Conservation (phyloP, 2,329 filamentous ascomycete genomes). For the Fusarium sambucinum region DNA sequence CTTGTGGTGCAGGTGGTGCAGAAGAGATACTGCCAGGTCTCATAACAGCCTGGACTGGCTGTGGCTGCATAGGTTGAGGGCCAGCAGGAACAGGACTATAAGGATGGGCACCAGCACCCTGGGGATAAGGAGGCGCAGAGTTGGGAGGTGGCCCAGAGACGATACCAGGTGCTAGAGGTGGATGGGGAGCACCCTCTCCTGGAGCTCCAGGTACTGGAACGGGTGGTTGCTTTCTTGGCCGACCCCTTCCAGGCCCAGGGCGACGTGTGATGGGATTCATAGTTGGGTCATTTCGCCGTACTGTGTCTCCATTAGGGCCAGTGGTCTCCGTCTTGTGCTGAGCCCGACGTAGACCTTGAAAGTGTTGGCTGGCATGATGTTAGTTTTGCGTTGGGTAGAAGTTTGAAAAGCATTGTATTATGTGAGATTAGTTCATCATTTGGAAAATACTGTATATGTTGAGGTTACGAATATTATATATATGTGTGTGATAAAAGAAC, state of each 20-base stretch:
- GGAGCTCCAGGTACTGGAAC: slow-evolving; percentile 24
- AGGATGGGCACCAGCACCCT: slow-evolving; percentile 1
- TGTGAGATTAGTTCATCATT: neutral
- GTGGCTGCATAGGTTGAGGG: slow-evolving; percentile 2
- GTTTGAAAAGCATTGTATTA: neutral
- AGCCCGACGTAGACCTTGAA: slow-evolving; percentile 68
- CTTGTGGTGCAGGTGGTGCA: slow-evolving; percentile 2
- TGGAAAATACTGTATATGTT: neutral
- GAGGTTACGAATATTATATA: neutral
- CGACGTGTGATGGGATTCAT: slow-evolving; percentile 70
- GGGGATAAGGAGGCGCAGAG: slow-evolving; percentile 14
- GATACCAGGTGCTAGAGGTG: slow-evolving; percentile 12
- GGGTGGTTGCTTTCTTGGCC: slow-evolving; percentile 62
- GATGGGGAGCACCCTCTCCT: slow-evolving; percentile 24
- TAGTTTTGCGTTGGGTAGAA: slow-evolving; percentile 15
- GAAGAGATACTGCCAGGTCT: slow-evolving; percentile 6
- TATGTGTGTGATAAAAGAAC: neutral
- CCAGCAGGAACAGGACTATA: slow-evolving; percentile 7
- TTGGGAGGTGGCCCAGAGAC: slow-evolving; percentile 22
- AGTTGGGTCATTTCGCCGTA: slow-evolving; percentile 62
- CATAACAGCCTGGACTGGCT: slow-evolving; percentile 8
- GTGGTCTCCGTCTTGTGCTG: slow-evolving; percentile 65
- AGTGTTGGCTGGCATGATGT: slow-evolving; percentile 64
- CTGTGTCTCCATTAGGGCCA: slow-evolving; percentile 51
- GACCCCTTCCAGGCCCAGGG: slow-evolving; percentile 68